Evolutionary conservation across 164 flowering plant species (phyloP), one percentile per base, ranked within the genome.

Genomic region (Pachysandra terminalis): DNA sequence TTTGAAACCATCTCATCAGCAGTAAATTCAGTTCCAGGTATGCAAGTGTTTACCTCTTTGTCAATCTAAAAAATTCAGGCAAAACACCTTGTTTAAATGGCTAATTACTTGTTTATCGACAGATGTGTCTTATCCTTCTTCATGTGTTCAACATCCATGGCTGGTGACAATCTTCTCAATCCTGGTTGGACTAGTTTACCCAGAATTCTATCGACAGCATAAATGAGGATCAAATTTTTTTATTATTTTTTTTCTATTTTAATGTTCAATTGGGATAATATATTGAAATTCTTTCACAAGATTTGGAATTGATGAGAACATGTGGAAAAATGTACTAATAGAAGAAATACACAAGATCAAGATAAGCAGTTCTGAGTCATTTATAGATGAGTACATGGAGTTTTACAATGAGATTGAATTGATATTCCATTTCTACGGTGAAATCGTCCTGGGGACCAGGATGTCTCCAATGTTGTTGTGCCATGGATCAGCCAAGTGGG

Each of bases 401-500:
- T 71, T 73, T 63, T 77, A 74, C 80, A 71, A 59, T 64, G 74
- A 48, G 41, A 9, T 66, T 40, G 3, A 22, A 53, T 61, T 22
- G 41, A 54, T 1, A 64, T 14, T 58, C 35, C 25, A 15, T 27
- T 17, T n/a, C 66, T 61, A 79, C 55, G 90, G 88, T 16, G 10
- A 60, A 71, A 90, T 0, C 32, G 74, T 53, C 83, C 73, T 81
- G 48, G 97, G 97, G 71, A 95, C 88, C 65, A 95, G 12, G 53
- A 95, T 14, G 52, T 89, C 87, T 19, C 99, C 99, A 41, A 95
- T 95, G 93, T 88, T 95, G 81, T 87, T 90, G 91, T 92, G 99
- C 99, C 97, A 95, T 74, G 99, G 99, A 64, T 95, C 99, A 73
- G 97, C 97, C 89, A 95, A 84, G 84, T 95, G 99, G 68, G 96